Percentiles rank a stretch among this genome's conserved stretches.
phyloP scores from a whole-genome alignment of 1,284 basidiomycete species.

The Sphaerobolus stellatus region DNA sequence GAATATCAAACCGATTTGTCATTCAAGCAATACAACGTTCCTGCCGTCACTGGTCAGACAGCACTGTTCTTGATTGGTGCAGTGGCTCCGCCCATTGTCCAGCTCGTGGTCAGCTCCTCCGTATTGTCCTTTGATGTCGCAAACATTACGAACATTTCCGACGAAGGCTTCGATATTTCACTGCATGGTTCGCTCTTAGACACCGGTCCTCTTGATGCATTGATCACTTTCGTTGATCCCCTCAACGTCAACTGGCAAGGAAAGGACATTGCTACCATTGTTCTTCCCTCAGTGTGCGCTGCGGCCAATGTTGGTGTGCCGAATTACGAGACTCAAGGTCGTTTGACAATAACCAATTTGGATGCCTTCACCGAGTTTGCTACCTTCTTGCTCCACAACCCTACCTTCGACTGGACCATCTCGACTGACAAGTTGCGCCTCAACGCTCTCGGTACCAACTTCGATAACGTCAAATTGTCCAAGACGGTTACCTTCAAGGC shows the following conservation, averaged over 20 bases:
- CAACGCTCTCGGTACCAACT: slow-evolving; percentile 67
- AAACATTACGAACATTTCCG: slow-evolving; percentile 60
- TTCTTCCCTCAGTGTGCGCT: slow-evolving; percentile 69
- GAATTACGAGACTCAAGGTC: slow-evolving; percentile 52
- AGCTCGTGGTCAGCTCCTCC: slow-evolving; percentile 63
- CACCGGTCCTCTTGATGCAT: slow-evolving; percentile 63
- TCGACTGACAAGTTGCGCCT: slow-evolving; percentile 62
- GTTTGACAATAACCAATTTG: slow-evolving; percentile 55
- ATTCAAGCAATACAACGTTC: slow-evolving; percentile 63
- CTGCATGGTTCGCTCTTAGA: slow-evolving; percentile 59
- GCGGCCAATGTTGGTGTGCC: slow-evolving; percentile 68
- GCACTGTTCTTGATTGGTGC: slow-evolving; percentile 70
- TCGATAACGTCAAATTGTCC: slow-evolving; percentile 61
- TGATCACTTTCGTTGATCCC: slow-evolving; percentile 61
- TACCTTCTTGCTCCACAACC: slow-evolving; percentile 64
- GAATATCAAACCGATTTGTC: slow-evolving; percentile 63
- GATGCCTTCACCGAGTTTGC: slow-evolving; percentile 68
- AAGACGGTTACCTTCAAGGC: slow-evolving; percentile 70
- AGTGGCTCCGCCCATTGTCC: slow-evolving; percentile 64
- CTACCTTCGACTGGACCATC: slow-evolving; percentile 70
- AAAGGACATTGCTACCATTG: slow-evolving; percentile 63
- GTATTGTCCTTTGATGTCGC: slow-evolving; percentile 57
- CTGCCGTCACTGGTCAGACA: slow-evolving; percentile 60
- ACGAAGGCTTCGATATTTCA: slow-evolving; percentile 62
- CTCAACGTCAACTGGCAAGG: slow-evolving; percentile 68